Base-by-base conservation (phyloP, 306 rosid genomes). In the Castanopsis chinensis region DNA sequence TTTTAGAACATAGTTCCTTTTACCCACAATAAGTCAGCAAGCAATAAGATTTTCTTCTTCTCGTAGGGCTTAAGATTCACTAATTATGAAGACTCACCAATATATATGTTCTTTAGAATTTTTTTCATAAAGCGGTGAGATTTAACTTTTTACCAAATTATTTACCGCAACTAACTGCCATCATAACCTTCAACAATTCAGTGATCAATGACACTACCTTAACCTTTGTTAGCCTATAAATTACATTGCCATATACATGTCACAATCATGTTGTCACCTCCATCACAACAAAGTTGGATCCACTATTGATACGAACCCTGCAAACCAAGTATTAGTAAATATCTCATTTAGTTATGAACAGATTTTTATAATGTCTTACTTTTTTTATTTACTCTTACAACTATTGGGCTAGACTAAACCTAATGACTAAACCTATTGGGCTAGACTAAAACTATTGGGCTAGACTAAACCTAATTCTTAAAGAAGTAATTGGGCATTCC, bases 191-290 rank as follows among this genome's bases (percentile, higher is more conserved):
- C 3, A 27, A 10, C 9, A 76, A 59, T 54, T 52, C 77, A 51
- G 58, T 76, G 59, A 76, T 76, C 63, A 76, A 77, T 63, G 74
- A 11, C 27, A 58, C 59, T 71, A 82, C 43, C 41, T 71, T 53
- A 61, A 61, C 37, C 69, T 61, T 61, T 61, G 37, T 61, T 61
- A 61, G 41, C 41, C 69, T 61, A 14, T 17, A 6, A 61, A 28
- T 61, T 61, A 19, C 78, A 28, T 59, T 54, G 81, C 71, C 59
- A 21, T 73, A 77, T 6, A 28, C 69, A 49, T 51, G 70, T 86
- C 87, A 76, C 84, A 75, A 53, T 86, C 88, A 82, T 56, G 71
- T 63, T 78, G 79, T 82, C 86, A 83, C 56, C 72, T 86, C 80
- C 75, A 52, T 43, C 60, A n/a, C 78, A 79, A 83, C 55, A 80